Evolutionary conservation across 108 stramenopile species (phyloP).

Genomic region (Cylindrotheca fusiformis): DNA sequence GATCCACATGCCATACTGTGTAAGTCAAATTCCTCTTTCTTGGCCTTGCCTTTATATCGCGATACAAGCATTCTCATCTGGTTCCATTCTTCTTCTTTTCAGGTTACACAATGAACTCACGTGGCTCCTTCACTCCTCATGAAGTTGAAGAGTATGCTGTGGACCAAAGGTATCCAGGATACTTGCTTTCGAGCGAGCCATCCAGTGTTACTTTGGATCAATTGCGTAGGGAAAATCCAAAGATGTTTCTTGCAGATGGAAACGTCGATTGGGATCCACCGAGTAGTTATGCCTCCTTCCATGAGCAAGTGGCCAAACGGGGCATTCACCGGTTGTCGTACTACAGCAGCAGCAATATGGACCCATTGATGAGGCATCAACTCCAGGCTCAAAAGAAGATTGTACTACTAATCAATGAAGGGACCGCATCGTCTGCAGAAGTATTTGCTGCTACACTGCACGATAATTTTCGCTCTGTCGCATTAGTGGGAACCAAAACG

Average conservation of each 20-base stretch:
- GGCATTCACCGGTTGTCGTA: conserved; percentile 42
- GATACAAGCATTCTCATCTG: not conserved
- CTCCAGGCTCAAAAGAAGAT: conserved; percentile 53
- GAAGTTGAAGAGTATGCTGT: conserved; percentile 78
- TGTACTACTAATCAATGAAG: conserved; percentile 82
- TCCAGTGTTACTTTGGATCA: conserved; percentile 45
- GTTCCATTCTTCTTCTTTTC: not conserved
- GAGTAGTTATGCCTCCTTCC: conserved; percentile 67
- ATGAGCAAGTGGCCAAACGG: conserved; percentile 61
- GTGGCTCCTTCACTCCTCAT: conserved; percentile 79
- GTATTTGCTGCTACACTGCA: conserved; percentile 74
- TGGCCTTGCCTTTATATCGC: too few relatives aligned
- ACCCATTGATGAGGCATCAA: conserved; percentile 1
- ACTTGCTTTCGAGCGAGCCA: conserved; percentile 60
- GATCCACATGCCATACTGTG: conserved; percentile 79
- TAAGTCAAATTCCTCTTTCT: not conserved
- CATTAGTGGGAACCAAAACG: conserved; percentile 68
- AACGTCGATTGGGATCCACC: conserved; percentile 53
- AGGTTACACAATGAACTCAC: conserved; percentile 62
- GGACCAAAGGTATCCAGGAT: conserved; percentile 76
- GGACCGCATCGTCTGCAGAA: conserved; percentile 81
- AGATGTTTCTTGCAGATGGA: conserved; percentile 47
- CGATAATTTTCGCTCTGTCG: conserved; percentile 77
- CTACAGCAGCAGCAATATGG: not conserved
- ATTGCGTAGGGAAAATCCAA: conserved; percentile 64